A percentile compares a stretch with the other conserved stretches of the same genome.
Evolutionary conservation across 192 early-diverging fungal species (phyloP).

Genomic region (Phycomyces blakesleeanus): DNA sequence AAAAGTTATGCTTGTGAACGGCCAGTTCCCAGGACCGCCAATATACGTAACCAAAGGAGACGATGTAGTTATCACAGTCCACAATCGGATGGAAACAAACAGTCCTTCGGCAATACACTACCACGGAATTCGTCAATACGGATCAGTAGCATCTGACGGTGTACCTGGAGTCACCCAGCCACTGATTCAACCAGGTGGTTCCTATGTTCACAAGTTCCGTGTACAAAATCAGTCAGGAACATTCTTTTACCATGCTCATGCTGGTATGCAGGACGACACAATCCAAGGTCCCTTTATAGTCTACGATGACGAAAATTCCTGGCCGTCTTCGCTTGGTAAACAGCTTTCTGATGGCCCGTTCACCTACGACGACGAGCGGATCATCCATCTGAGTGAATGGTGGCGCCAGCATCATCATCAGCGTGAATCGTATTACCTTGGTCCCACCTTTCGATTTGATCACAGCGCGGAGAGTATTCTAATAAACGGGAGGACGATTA

Average conservation of each 20-base stretch:
- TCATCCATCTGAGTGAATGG: constrained; percentile 33
- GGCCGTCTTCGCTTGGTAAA: neutral
- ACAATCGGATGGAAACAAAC: constrained; percentile 39
- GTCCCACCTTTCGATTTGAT: constrained; percentile 2
- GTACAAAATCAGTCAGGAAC: constrained; percentile 38
- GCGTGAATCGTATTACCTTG: constrained; percentile 12
- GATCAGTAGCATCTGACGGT: constrained; percentile 42
- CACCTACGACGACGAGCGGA: constrained; percentile 41
- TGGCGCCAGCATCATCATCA: constrained; percentile 23
- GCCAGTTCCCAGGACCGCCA: constrained; percentile 54
- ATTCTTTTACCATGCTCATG: constrained; percentile 42
- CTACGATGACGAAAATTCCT: constrained; percentile 12
- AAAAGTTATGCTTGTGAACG: constrained; percentile 17
- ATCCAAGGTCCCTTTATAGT: constrained; percentile 11
- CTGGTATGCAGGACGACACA: constrained; percentile 20
- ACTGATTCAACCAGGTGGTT: constrained; percentile 42
- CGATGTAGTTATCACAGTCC: constrained; percentile 39
- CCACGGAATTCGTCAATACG: constrained; percentile 45
- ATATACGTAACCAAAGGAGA: constrained; percentile 49
- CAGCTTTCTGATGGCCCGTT: neutral
- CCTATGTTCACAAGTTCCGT: constrained; percentile 43
- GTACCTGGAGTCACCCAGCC: constrained; percentile 61
- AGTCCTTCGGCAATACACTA: constrained; percentile 37
- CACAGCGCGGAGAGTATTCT: constrained; percentile 40
- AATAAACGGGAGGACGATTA: constrained; percentile 43